Percentiles rank a stretch among this genome's conserved stretches.
These are phyloP conservation scores for Pestalotiopsis sp. DNA, from an alignment of 2,329 filamentous ascomycete species.

Conservation along the genomic window DNA sequence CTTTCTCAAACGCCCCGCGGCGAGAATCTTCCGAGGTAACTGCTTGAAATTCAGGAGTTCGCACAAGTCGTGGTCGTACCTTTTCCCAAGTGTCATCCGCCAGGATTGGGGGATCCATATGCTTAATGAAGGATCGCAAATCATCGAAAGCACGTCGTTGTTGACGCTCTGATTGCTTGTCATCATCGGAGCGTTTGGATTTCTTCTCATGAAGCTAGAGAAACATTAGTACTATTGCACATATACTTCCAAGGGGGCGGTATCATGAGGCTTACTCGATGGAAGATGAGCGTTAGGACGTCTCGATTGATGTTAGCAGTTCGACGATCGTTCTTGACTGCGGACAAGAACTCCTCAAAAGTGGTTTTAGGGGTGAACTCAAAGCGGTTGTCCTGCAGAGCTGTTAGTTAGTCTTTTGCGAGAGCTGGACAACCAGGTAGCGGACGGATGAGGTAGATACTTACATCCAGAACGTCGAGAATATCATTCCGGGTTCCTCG, in stretches of 20 bases:
- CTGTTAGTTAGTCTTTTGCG: slow-evolving; percentile 42
- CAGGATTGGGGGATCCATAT: slow-evolving; percentile 81
- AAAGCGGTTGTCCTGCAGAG: slow-evolving; percentile 78
- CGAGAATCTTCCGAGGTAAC: slow-evolving; percentile 83
- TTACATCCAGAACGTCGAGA: slow-evolving; percentile 84
- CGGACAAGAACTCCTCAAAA: slow-evolving; percentile 81
- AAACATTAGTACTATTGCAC: not conserved
- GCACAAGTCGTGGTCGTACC: slow-evolving; percentile 77
- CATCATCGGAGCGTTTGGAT: slow-evolving; percentile 72
- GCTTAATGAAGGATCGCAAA: slow-evolving; percentile 84
- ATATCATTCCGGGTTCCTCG: slow-evolving; percentile 81
- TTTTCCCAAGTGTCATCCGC: slow-evolving; percentile 85
- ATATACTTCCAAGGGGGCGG: no score
- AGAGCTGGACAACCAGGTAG: not conserved
- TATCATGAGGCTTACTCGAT: slow-evolving; percentile 59
- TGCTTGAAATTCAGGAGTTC: slow-evolving; percentile 81
- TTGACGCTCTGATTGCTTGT: slow-evolving; percentile 81
- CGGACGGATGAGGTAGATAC: slow-evolving; percentile 33
- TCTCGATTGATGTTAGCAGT: slow-evolving; percentile 86
- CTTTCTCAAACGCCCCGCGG: slow-evolving; percentile 85
- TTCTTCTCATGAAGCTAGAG: slow-evolving; percentile 80
- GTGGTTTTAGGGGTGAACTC: slow-evolving; percentile 86
- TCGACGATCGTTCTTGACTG: slow-evolving; percentile 84
- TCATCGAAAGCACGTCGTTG: slow-evolving; percentile 85
- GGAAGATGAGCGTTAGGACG: slow-evolving; percentile 78